Evolutionary conservation across 176 grass and related monocot genomes (phyloP), one percentile per base, ranked within the genome.

Genomic region (Aegilops tauschii): DNA sequence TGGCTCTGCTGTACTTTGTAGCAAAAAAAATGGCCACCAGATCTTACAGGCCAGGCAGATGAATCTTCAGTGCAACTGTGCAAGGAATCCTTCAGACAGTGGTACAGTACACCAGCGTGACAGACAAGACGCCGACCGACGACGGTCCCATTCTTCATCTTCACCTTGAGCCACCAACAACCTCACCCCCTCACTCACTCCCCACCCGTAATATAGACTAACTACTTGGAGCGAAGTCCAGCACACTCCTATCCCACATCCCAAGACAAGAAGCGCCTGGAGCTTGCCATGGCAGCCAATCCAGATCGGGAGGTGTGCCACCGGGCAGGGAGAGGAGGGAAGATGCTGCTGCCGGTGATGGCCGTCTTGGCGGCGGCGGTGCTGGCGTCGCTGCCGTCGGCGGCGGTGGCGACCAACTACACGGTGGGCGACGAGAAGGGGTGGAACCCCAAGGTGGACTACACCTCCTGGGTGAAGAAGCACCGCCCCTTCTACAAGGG

Each of bases 381-480:
- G n/a, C 44, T 29, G 25, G 54, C 82, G 77, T 39, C 83, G n/a
- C 70, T 82, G 78, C 86, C 83, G 80, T 23, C 80, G 52, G 25
- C 65, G 65, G 77, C 87, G 50, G 83, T 32, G 70, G 95, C 87
- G 47, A 77, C 90, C 82, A 94, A 84, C 80, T 94, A 96, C 92
- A 93, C 90, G 14, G 97, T 99, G 25, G 94, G 97, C 62, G 97
- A 97, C 82, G 86, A 89, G 27, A 92, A 99, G 87, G 97, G 97
- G 2, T 97, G 94, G 97, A 97, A 96, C 77, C 94, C 97, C 29
- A 47, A 86, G 77, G 97, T 99, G 66, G 95, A 99, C 92, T 99
- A 99, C 94, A 92, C 87, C 61, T 49, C 91, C 42, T 99, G 97
- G 97, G 97, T 91, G 14, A 88, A 94, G 89, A 99, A 96, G 92